Percentiles rank a stretch among this genome's conserved stretches.
These are phyloP conservation scores for Candida incommunis DNA, from an alignment of 805 yeast genomes.

Conservation along the genomic window DNA sequence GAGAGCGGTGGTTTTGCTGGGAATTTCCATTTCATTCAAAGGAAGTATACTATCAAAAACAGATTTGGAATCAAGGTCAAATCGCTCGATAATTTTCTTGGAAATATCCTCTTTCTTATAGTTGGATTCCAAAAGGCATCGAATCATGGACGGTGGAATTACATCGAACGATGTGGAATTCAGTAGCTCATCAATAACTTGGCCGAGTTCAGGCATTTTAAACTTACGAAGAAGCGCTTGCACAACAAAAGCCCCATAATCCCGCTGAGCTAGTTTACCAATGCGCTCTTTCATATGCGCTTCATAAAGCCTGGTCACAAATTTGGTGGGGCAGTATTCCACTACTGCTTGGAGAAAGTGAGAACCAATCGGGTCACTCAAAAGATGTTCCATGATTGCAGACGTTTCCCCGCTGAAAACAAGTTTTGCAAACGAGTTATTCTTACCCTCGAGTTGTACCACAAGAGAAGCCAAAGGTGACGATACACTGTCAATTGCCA, in stretches of 20 bases:
- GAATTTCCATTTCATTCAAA: background rate
- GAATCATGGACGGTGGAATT: background rate
- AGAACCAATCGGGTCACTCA: conserved; percentile 85
- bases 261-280: conserved; percentile 60
- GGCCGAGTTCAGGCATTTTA: conserved; percentile 27
- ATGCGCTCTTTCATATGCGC: conserved; percentile 64
- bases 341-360: conserved; percentile 73
- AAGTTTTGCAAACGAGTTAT: conserved; percentile 25
- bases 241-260: conserved; percentile 71
- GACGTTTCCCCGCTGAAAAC: background rate
- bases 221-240: conserved; percentile 40
- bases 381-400: conserved; percentile 58
- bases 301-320: conserved; percentile 54
- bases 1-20: conserved; percentile 51
- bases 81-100: background rate
- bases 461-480: conserved; percentile 79
- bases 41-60: background rate
- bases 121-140: conserved; percentile 16
- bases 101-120: conserved; percentile 50
- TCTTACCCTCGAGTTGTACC: conserved; percentile 68
- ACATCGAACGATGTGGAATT: background rate
- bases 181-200: conserved; percentile 4
- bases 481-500: conserved; percentile 65
- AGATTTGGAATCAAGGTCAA: background rate
- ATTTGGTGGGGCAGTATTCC: conserved; percentile 49